Evolutionary conservation across 1,284 basidiomycete species (phyloP).

Genomic region (Melampsora larici-populina): DNA sequence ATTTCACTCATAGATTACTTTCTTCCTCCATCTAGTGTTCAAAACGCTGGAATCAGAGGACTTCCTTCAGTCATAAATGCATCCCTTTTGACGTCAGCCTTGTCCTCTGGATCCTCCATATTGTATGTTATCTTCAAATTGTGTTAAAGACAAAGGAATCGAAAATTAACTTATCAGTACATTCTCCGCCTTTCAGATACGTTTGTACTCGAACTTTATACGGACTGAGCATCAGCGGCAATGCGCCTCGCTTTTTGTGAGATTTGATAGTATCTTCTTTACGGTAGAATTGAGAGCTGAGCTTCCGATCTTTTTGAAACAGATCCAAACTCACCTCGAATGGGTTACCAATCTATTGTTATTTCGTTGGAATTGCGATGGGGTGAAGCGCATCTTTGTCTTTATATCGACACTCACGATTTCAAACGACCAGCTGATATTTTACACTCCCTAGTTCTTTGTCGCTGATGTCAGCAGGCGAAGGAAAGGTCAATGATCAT

Average conservation of each 20-base stretch:
- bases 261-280: not conserved
- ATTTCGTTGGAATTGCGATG: not conserved
- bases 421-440: not conserved
- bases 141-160: not conserved
- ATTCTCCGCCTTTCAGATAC: constrained; percentile 18
- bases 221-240: constrained; percentile 41
- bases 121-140: constrained; percentile 17
- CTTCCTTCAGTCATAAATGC: constrained; percentile 40
- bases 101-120: constrained; percentile 39
- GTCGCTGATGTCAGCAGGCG: constrained; percentile 51
- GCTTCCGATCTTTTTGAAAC: not conserved
- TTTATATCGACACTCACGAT: not conserved
- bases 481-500: constrained; percentile 64
- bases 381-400: not conserved
- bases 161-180: not conserved
- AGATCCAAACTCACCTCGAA: not conserved
- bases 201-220: constrained; percentile 41
- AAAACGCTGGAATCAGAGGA: constrained; percentile 43
- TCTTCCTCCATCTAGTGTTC: constrained; percentile 5
- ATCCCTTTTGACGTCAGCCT: constrained; percentile 25
- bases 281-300: not conserved
- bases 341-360: constrained; percentile 4
- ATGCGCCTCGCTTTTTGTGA: constrained; percentile 38
- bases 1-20: not conserved
- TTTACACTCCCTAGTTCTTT: constrained; percentile 60